Percentiles rank a stretch among this genome's conserved stretches.
Conservation (phyloP, 805 yeast species). For the Yarrowia sp. region DNA sequence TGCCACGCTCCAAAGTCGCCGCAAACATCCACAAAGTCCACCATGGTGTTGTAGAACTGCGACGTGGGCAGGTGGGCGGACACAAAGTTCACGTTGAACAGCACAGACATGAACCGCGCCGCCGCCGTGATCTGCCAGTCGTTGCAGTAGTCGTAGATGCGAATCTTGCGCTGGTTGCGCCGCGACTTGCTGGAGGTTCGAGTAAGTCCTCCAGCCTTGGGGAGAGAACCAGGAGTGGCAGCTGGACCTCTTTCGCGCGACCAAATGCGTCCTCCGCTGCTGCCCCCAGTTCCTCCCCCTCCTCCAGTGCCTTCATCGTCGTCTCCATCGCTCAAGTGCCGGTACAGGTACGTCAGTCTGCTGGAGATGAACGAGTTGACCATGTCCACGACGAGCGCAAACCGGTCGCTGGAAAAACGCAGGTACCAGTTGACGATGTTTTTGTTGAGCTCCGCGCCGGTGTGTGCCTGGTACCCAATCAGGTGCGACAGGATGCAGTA, state of each 20-base stretch:
- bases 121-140: constrained; percentile 82
- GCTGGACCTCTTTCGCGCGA: constrained; percentile 8
- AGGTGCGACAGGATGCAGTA: constrained; percentile 9
- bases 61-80: constrained; percentile 42
- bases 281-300: neutral
- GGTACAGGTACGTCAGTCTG: neutral
- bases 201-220: neutral
- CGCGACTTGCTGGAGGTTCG: neutral
- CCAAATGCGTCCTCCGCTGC: neutral
- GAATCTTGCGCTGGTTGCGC: constrained; percentile 28
- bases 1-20: constrained; percentile 83
- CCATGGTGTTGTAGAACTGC: constrained; percentile 71
- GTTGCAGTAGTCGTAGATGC: constrained; percentile 60
- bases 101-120: constrained; percentile 54
- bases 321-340: neutral
- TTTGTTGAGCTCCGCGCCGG: constrained; percentile 21
- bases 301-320: neutral
- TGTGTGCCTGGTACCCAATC: constrained; percentile 13
- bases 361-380: constrained; percentile 13
- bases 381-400: constrained; percentile 4
- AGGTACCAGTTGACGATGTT: constrained; percentile 22
- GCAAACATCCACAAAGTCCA: constrained; percentile 72
- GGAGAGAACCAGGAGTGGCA: neutral
- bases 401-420: neutral
- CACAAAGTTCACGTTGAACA: constrained; percentile 52